These are phyloP conservation scores for Ceratobasidium sp. DNA, from an alignment of 1,284 basidiomycete species.

Conservation along the genomic window DNA sequence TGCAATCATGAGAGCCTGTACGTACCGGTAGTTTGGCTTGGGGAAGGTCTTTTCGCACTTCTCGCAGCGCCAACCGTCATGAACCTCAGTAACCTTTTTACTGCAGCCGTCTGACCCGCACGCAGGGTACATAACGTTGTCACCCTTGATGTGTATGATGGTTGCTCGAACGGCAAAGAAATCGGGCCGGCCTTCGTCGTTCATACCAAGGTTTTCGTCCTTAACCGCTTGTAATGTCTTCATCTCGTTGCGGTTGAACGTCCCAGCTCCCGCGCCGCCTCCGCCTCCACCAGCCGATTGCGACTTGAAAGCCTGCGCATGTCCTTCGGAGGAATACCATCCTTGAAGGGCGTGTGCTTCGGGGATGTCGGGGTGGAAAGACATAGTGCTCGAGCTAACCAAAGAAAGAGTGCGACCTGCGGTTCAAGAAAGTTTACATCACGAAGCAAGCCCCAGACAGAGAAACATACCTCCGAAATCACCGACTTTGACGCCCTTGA, in stretches of 20 bases:
- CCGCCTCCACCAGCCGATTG: slow-evolving; percentile 63
- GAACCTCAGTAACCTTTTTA: slow-evolving; percentile 87
- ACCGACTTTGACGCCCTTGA: slow-evolving; percentile 95
- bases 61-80: slow-evolving; percentile 88
- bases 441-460: slow-evolving; percentile 14
- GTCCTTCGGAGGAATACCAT: slow-evolving; percentile 75
- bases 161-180: slow-evolving; percentile 87
- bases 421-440: slow-evolving; percentile 30
- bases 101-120: slow-evolving; percentile 86
- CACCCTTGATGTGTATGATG: slow-evolving; percentile 88
- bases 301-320: slow-evolving; percentile 71
- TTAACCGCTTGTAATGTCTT: slow-evolving; percentile 86
- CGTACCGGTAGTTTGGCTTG: slow-evolving; percentile 84
- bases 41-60: slow-evolving; percentile 85
- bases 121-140: slow-evolving; percentile 90
- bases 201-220: slow-evolving; percentile 78
- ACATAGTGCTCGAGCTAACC: slow-evolving; percentile 75
- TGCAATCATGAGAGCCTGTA: slow-evolving; percentile 37
- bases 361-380: slow-evolving; percentile 87
- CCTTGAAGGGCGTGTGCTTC: slow-evolving; percentile 89
- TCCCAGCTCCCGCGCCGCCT: slow-evolving; percentile 57
- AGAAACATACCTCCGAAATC: slow-evolving; percentile 82
- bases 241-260: slow-evolving; percentile 75
- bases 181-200: slow-evolving; percentile 73
- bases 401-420: slow-evolving; percentile 81